Conservation (phyloP, 2,329 filamentous ascomycete genomes). For the Colletotrichum lindemuthianum region DNA sequence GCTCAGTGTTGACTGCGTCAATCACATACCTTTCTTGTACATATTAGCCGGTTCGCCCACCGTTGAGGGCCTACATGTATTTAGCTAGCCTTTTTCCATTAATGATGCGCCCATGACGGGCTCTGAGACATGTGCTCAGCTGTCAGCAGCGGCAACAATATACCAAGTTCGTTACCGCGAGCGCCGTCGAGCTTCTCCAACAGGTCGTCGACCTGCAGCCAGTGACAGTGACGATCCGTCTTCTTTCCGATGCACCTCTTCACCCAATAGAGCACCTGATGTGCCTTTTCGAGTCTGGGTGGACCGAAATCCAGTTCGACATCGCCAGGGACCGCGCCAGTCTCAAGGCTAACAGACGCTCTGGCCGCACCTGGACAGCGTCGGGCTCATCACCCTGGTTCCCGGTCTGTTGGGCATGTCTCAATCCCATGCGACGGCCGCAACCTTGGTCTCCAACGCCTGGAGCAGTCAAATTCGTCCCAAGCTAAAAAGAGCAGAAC, state of each 20-base stretch:
- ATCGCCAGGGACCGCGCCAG: constrained; percentile 10
- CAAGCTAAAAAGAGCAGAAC: neutral
- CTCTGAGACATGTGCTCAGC: constrained; percentile 20
- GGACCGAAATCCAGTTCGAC: neutral
- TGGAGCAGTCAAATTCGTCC: constrained; percentile 8
- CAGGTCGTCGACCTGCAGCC: neutral
- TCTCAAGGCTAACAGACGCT: constrained; percentile 15
- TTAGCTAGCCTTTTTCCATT: neutral
- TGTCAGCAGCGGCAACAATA: constrained; percentile 8
- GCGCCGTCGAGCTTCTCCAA: neutral
- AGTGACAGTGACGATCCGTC: neutral
- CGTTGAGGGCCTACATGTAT: constrained; percentile 3
- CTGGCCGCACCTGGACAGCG: constrained; percentile 13
- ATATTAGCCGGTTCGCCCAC: constrained; percentile 13
- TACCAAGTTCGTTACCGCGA: neutral
- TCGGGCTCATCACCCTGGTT: constrained; percentile 7
- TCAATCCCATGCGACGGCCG: constrained; percentile 28
- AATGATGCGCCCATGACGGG: constrained; percentile 8
- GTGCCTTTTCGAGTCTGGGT: neutral
- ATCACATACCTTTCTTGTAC: constrained; percentile 10
- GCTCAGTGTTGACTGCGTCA: constrained; percentile 10
- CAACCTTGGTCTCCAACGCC: constrained; percentile 1
- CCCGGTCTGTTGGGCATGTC: constrained; percentile 2
- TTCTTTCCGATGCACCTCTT: neutral
- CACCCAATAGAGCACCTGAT: neutral